Evolutionary conservation across 1,139 yeast species (phyloP), one percentile per base, ranked within the genome.

Genomic region (Ogataea hybrid): DNA sequence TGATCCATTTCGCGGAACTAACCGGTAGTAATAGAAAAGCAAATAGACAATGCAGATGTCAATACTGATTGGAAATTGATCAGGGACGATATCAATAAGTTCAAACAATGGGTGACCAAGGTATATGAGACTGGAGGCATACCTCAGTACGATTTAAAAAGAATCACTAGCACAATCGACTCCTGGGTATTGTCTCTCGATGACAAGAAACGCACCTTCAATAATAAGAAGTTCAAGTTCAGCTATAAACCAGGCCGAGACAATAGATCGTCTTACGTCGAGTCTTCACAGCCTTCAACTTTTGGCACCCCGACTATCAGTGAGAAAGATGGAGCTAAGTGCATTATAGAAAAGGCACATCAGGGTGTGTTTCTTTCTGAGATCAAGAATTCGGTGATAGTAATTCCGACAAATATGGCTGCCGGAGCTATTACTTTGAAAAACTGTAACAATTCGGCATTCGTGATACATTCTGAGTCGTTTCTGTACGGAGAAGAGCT

Each of bases 121-220:
- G 27, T 31, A 25, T n/a, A 32, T 11, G 30, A 39, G 14, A 32
- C 18, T 8, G 47, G 42, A 12, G 36, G 28, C 20, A 43, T 54
- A 5, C 48, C 59, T 3, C 18, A 41, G 22, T 55, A 44, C 32
- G 57, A 55, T 25, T 38, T 54, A 20, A 55, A 52, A 34, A 32
- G 25, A 7, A 48, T 46, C 25, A 40, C 52, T 6, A 32, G n/a
- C 6, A n/a, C 47, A 3, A 41, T 53, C 12, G 51, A 53, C 28
- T 12, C 33, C 21, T 35, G 53, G 35, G 44, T 44, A 1, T 33
- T 49, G 12, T 28, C 39, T 14, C 37, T 50, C 21, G 56, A 52
- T 35, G 49, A 45, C 11, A 41, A 37, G 18, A 49, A 43, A 27
- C 43, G 45, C 14, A 25, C 36, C 8, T 44, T 43, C 18, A 33